Percentiles rank a stretch among this genome's conserved stretches.
phyloP scores from a whole-genome alignment of 768 basidiomycete genomes.

The Leccinum variicolor region DNA sequence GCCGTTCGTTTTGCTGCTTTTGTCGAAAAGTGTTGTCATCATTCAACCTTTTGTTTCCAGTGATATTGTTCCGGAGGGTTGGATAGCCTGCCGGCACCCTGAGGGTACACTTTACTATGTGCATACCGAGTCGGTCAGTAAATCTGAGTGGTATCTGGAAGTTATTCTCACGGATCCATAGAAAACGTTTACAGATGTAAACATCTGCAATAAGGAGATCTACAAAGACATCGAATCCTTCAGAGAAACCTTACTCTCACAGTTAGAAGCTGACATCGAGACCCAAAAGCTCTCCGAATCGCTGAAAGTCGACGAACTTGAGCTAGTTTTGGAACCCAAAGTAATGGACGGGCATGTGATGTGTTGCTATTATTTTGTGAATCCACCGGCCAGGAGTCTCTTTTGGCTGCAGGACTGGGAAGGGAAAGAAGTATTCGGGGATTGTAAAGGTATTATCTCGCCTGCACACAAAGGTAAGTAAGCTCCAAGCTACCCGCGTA shows the following conservation, averaged over 20 bases:
- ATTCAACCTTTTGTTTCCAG: conserved; percentile 4
- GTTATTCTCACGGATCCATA: conserved; percentile 24
- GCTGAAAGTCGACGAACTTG: conserved; percentile 32
- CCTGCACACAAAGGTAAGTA: conserved; percentile 25
- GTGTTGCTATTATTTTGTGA: conserved; percentile 51
- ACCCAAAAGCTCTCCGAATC: conserved; percentile 8
- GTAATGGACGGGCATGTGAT: conserved; percentile 16
- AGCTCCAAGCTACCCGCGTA: background rate
- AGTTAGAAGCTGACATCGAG: conserved; percentile 18
- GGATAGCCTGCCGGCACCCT: conserved; percentile 44
- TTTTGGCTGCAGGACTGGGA: conserved; percentile 53
- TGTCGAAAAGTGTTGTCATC: background rate
- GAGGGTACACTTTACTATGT: conserved; percentile 28
- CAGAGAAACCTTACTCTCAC: conserved; percentile 12
- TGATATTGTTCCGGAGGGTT: conserved; percentile 29
- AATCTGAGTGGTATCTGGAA: background rate
- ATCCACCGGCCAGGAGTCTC: conserved; percentile 43
- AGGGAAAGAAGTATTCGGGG: conserved; percentile 27
- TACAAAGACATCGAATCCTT: conserved; percentile 35
- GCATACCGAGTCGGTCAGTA: conserved; percentile 41
- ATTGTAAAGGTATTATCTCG: conserved; percentile 20
- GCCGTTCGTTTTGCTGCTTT: conserved; percentile 8
- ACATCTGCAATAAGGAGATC: conserved; percentile 41
- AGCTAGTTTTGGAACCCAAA: conserved; percentile 46
- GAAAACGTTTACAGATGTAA: conserved; percentile 53